These are phyloP conservation scores for Jamesozyma jinghongensis DNA, from an alignment of 805 yeast genomes.

Conservation along the genomic window DNA sequence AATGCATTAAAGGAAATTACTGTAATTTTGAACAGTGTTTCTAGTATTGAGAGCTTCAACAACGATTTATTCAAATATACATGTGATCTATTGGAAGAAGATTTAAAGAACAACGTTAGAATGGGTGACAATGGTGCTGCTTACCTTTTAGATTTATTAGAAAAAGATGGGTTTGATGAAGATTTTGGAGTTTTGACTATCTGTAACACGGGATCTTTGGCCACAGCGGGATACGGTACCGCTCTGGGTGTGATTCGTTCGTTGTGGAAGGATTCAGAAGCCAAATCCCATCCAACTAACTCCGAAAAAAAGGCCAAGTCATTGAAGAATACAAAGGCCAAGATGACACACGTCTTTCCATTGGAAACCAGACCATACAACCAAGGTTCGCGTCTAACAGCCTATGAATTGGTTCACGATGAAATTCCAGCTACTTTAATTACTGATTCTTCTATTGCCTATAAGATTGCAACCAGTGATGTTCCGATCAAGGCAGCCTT, in stretches of 20 bases:
- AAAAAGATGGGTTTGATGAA: constrained; percentile 42
- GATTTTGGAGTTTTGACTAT: constrained; percentile 80
- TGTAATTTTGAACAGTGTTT: constrained; percentile 24
- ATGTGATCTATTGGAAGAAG: constrained; percentile 57
- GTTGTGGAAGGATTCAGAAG: constrained; percentile 38
- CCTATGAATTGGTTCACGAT: constrained; percentile 82
- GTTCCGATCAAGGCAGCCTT: constrained; percentile 80
- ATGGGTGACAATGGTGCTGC: constrained; percentile 76
- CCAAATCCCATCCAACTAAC: constrained; percentile 15
- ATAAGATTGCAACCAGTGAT: constrained; percentile 41
- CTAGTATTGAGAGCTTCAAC: constrained; percentile 19
- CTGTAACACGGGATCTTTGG: constrained; percentile 93
- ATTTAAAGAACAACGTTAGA: constrained; percentile 62
- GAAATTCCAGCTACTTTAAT: constrained; percentile 79
- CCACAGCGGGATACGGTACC: constrained; percentile 97
- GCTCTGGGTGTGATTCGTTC: constrained; percentile 89
- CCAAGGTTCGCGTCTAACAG: constrained; percentile 90
- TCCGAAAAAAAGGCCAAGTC: constrained; percentile 19
- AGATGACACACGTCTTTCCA: constrained; percentile 67
- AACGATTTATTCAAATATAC: constrained; percentile 36
- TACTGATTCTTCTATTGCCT: constrained; percentile 87
- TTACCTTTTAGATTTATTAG: constrained; percentile 45
- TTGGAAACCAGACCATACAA: constrained; percentile 94
- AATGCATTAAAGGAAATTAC: constrained; percentile 48
- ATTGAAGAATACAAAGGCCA: constrained; percentile 30